Evolutionary conservation across 2,329 filamentous ascomycete species (phyloP).

Genomic region (Escovopsis weberi): DNA sequence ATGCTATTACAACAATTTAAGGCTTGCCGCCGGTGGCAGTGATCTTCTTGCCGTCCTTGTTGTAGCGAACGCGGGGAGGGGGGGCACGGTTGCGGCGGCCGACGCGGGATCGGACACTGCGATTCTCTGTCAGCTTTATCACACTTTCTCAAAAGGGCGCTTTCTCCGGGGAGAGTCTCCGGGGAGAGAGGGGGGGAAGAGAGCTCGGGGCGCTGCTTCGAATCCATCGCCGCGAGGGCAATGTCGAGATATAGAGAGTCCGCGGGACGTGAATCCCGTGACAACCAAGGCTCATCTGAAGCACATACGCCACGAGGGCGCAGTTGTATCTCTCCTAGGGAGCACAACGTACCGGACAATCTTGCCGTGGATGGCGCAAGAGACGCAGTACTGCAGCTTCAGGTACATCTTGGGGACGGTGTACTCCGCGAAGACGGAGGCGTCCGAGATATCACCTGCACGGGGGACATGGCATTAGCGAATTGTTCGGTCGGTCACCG

Average conservation of each 20-base stretch:
- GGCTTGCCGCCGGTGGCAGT: conserved; percentile 49
- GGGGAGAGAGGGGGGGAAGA: conserved; percentile 4
- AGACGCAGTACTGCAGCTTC: conserved; percentile 99
- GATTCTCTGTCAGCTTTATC: conserved; percentile 25
- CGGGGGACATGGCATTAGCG: conserved; percentile 1
- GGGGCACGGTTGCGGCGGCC: conserved; percentile 98
- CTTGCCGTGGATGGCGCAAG: conserved; percentile 99
- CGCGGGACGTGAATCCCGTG: conserved; percentile 19
- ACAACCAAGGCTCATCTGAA: conserved; percentile 49
- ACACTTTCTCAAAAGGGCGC: conserved; percentile 14
- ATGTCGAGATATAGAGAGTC: conserved; percentile 3
- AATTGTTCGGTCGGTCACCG: not conserved
- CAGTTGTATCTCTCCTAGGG: conserved; percentile 44
- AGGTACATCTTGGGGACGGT: conserved; percentile 99
- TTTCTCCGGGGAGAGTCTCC: conserved; percentile 5
- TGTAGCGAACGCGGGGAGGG: conserved; percentile 94
- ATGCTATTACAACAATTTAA: conserved; percentile 17
- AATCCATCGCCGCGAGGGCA: too few relatives aligned
- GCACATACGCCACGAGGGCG: conserved; percentile 30
- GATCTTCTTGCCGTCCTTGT: conserved; percentile 99
- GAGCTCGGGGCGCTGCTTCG: too few relatives aligned
- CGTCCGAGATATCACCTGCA: conserved; percentile 98
- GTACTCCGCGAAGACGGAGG: conserved; percentile 98
- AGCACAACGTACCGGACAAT: conserved; percentile 90
- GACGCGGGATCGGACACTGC: conserved; percentile 88